These are phyloP conservation scores for Hypoxylon lienhwacheense DNA, from an alignment of 495 filamentous ascomycete species.

Conservation along the genomic window DNA sequence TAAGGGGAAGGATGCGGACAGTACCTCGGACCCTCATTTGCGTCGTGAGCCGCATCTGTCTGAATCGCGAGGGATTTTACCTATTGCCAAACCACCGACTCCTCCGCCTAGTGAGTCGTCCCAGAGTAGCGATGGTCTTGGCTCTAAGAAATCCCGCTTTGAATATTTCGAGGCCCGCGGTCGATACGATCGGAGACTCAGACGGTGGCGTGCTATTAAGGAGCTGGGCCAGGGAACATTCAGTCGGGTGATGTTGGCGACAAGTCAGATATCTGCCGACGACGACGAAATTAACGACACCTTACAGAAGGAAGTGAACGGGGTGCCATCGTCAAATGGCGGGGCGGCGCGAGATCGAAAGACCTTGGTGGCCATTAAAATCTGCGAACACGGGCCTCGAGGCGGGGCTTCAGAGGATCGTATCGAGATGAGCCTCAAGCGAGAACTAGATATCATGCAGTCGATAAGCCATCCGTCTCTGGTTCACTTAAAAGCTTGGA, in stretches of 20 bases:
- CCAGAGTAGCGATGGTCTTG: slow-evolving; percentile 51
- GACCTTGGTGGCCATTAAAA: slow-evolving; percentile 88
- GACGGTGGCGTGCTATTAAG: slow-evolving; percentile 74
- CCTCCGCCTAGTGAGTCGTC: slow-evolving; percentile 66
- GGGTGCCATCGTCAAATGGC: slow-evolving; percentile 34
- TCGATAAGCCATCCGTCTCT: slow-evolving; percentile 83
- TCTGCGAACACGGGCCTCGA: slow-evolving; percentile 90
- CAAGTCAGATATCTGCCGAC: slow-evolving; percentile 54
- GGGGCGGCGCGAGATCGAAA: slow-evolving; percentile 53
- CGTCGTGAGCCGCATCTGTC: slow-evolving; percentile 83
- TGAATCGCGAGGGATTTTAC: slow-evolving; percentile 69
- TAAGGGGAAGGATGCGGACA: slow-evolving; percentile 51
- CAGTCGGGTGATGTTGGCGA: slow-evolving; percentile 88
- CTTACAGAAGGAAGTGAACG: slow-evolving; percentile 24
- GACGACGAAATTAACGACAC: slow-evolving; percentile 38
- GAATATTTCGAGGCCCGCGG: slow-evolving; percentile 67
- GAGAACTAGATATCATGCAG: slow-evolving; percentile 91
- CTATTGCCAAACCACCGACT: slow-evolving; percentile 67
- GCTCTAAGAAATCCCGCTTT: slow-evolving; percentile 43
- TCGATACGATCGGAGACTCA: slow-evolving; percentile 57
- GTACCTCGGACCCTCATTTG: slow-evolving; percentile 52
- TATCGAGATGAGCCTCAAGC: slow-evolving; percentile 86
- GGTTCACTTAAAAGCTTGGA: slow-evolving; percentile 86
- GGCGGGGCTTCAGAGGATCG: slow-evolving; percentile 87
- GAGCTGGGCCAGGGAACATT: slow-evolving; percentile 91